Percentiles rank a stretch among this genome's conserved stretches.
Evolutionary conservation across 2,329 filamentous ascomycete genomes (phyloP).

Genomic region (Colletotrichum sp.): DNA sequence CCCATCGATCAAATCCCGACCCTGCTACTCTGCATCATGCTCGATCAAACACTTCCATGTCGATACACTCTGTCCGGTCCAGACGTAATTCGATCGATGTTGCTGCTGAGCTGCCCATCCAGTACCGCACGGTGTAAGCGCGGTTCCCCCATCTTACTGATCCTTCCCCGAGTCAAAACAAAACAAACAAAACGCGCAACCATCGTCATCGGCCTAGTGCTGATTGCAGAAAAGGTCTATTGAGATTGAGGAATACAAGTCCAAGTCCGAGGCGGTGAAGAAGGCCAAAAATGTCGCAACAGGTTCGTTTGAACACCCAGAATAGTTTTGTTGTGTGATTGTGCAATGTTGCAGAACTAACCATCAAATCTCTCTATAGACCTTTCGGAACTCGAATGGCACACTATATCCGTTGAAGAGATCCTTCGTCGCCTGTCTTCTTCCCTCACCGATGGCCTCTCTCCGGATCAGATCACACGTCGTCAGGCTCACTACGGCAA

Average conservation of each 20-base stretch:
- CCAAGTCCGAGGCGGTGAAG: conserved; percentile 39
- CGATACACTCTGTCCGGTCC: conserved; percentile 43
- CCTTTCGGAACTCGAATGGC: conserved; percentile 71
- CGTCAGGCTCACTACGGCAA: conserved; percentile 65
- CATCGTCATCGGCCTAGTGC: neutral
- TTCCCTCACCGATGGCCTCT: conserved; percentile 63
- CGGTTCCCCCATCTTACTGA: neutral
- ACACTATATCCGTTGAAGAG: conserved; percentile 62
- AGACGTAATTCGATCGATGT: conserved; percentile 43
- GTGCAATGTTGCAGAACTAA: neutral
- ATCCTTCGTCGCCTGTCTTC: conserved; percentile 64
- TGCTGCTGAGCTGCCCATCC: conserved; percentile 51
- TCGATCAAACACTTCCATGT: conserved; percentile 42
- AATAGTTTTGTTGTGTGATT: neutral
- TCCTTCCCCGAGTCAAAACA: neutral
- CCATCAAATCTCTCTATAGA: conserved; percentile 40
- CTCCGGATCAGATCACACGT: conserved; percentile 58
- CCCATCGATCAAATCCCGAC: conserved; percentile 3
- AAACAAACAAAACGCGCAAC: neutral
- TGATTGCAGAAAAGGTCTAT: conserved; percentile 35
- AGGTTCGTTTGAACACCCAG: conserved; percentile 34
- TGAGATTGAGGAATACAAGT: conserved; percentile 55
- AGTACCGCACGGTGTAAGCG: conserved; percentile 59
- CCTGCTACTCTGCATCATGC: conserved; percentile 24
- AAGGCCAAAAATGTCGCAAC: conserved; percentile 50